phyloP scores from a whole-genome alignment of 2,329 filamentous ascomycete species.

The Dothideomycetes sp. region DNA sequence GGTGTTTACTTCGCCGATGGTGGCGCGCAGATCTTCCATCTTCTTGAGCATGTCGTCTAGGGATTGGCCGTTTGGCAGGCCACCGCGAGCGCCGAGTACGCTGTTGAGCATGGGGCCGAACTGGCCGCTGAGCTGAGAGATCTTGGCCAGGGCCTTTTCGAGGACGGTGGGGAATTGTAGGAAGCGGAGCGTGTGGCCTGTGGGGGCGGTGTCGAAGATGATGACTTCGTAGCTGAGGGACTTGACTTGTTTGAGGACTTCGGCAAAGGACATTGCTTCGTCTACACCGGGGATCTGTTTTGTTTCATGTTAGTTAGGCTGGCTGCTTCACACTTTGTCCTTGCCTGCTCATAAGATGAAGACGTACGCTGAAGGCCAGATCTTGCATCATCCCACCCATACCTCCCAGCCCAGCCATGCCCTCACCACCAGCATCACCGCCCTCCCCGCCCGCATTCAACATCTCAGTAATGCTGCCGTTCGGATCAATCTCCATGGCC shows the following conservation, averaged over 20 bases:
- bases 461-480: conserved; percentile 93
- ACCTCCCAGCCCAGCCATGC: conserved; percentile 54
- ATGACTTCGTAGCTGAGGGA: conserved; percentile 97
- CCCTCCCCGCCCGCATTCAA: conserved; percentile 52
- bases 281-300: conserved; percentile 89
- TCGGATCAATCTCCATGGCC: conserved; percentile 98
- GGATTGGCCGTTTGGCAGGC: conserved; percentile 83
- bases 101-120: conserved; percentile 95
- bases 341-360: too few species aligned
- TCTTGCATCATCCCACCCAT: conserved; percentile 98
- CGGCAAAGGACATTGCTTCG: conserved; percentile 98
- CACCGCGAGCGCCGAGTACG: conserved; percentile 67
- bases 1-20: conserved; percentile 88
- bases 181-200: conserved; percentile 95
- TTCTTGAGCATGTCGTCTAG: conserved; percentile 87
- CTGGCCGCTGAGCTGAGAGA: conserved; percentile 85
- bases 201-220: conserved; percentile 97
- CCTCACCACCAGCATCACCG: conserved; percentile 60
- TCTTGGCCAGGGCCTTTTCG: conserved; percentile 95
- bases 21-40: conserved; percentile 85
- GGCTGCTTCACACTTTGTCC: too few species aligned
- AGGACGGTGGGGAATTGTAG: conserved; percentile 96
- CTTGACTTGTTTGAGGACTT: conserved; percentile 98
- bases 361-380: conserved; percentile 76
- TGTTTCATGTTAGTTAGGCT: not conserved